Percentiles rank a stretch among this genome's conserved stretches.
Evolutionary conservation across 192 early-diverging fungal species (phyloP).

Genomic region (Backusella sp.): DNA sequence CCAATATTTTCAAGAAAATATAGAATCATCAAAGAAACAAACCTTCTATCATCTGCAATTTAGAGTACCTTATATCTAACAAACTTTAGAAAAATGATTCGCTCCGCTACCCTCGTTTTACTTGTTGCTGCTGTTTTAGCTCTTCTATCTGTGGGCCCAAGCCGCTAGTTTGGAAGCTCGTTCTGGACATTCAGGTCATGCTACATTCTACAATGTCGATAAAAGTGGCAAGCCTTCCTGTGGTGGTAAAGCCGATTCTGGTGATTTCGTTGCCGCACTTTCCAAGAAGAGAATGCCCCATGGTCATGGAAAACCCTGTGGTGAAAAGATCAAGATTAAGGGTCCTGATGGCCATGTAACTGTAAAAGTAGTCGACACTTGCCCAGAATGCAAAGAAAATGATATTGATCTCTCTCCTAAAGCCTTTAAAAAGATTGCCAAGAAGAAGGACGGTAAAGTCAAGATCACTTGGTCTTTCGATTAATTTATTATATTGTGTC

Average conservation of each 20-base stretch:
- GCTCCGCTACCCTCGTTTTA: not conserved
- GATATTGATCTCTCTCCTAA: constrained; percentile 47
- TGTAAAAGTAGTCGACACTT: constrained; percentile 52
- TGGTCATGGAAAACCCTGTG: constrained; percentile 34
- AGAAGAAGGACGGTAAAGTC: constrained; percentile 21
- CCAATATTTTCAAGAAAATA: not conserved
- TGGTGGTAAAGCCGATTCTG: constrained; percentile 6
- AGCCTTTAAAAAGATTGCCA: constrained; percentile 42
- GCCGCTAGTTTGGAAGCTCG: not conserved
- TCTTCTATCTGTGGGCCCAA: not conserved
- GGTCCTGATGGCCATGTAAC: constrained; percentile 43
- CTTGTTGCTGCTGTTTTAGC: not conserved
- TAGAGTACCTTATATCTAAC: not conserved
- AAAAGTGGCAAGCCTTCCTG: not conserved
- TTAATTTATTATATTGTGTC: not conserved
- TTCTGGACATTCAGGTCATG: not conserved
- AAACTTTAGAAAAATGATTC: not conserved
- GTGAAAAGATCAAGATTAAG: constrained; percentile 44
- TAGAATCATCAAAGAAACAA: not conserved
- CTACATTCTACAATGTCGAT: not conserved
- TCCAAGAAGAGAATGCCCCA: constrained; percentile 8
- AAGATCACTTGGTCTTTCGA: constrained; percentile 38
- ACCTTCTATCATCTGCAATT: not conserved
- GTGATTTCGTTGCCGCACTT: constrained; percentile 16
- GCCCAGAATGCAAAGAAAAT: constrained; percentile 36